Percentiles rank a stretch among this genome's conserved stretches.
Conservation (phyloP, 805 yeast species). For the Sungouiozyma intestinalis region DNA sequence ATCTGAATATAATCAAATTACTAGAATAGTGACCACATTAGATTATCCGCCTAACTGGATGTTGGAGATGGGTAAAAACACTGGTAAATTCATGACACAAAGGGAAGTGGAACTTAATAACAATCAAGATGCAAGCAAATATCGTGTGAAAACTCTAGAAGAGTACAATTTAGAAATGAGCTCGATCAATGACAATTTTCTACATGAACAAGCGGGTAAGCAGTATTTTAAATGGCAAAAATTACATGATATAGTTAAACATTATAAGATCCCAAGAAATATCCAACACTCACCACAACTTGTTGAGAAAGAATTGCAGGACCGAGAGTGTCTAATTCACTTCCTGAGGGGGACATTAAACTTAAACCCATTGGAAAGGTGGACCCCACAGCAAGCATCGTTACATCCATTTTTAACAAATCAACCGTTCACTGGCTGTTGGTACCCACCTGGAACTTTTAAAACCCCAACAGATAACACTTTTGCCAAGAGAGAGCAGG, state of each 20-base stretch:
- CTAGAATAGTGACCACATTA: conserved; percentile 69
- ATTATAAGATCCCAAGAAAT: conserved; percentile 63
- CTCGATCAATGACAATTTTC: conserved; percentile 27
- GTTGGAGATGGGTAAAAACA: conserved; percentile 89
- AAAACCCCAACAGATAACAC: not conserved
- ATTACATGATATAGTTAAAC: conserved; percentile 62
- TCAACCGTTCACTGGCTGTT: conserved; percentile 40
- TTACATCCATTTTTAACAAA: conserved; percentile 83
- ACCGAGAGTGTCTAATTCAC: conserved; percentile 63
- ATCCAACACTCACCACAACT: conserved; percentile 27
- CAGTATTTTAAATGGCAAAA: conserved; percentile 62
- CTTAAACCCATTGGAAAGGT: conserved; percentile 83
- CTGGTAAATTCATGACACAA: conserved; percentile 45
- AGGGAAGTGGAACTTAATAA: conserved; percentile 7
- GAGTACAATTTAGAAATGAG: conserved; percentile 23
- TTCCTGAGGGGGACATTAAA: conserved; percentile 69
- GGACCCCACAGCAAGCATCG: conserved; percentile 94
- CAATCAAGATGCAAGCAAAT: conserved; percentile 7
- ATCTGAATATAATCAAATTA: conserved; percentile 83
- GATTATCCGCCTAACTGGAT: conserved; percentile 92
- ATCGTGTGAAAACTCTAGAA: conserved; percentile 36
- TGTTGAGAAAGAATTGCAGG: conserved; percentile 61
- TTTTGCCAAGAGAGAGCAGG: not conserved
- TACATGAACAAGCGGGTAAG: conserved; percentile 66
- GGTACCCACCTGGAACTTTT: conserved; percentile 41